A percentile compares a stretch with the other conserved stretches of the same genome.
phyloP scores from a whole-genome alignment of 495 filamentous ascomycete species.

The Barbatosphaeria neglecta region DNA sequence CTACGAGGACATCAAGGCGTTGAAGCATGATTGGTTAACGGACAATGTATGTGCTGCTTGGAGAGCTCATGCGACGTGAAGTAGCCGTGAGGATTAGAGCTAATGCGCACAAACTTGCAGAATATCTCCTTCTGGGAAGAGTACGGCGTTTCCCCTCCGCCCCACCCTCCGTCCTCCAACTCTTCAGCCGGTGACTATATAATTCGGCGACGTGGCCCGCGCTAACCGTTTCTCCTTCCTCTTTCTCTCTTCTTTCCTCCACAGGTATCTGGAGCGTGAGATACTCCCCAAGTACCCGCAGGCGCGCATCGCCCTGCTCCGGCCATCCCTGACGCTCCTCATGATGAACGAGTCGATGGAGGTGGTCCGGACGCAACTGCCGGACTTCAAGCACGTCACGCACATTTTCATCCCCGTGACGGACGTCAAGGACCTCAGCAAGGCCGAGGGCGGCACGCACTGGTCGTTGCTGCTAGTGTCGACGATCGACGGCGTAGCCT shows the following conservation, averaged over 20 bases:
- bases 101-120: constrained; percentile 23
- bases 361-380: constrained; percentile 61
- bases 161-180: neutral
- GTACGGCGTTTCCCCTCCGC: constrained; percentile 36
- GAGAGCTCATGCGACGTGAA: neutral
- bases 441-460: constrained; percentile 81
- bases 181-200: neutral
- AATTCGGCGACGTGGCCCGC: neutral
- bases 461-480: constrained; percentile 92
- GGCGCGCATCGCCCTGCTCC: constrained; percentile 80
- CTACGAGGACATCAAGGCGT: constrained; percentile 69
- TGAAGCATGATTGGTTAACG: constrained; percentile 95
- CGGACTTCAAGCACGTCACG: constrained; percentile 67
- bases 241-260: no score
- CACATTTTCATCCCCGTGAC: constrained; percentile 98
- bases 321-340: constrained; percentile 89
- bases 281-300: constrained; percentile 60
- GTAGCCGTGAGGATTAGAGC: neutral
- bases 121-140: constrained; percentile 97
- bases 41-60: constrained; percentile 64
- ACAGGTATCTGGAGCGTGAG: constrained; percentile 82
- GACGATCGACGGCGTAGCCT: constrained; percentile 77
- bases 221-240: neutral
- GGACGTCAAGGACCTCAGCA: constrained; percentile 62
- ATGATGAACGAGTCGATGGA: constrained; percentile 69